Evolutionary conservation across 2,329 filamentous ascomycete species (phyloP).

Genomic region (Colletotrichum sp.): DNA sequence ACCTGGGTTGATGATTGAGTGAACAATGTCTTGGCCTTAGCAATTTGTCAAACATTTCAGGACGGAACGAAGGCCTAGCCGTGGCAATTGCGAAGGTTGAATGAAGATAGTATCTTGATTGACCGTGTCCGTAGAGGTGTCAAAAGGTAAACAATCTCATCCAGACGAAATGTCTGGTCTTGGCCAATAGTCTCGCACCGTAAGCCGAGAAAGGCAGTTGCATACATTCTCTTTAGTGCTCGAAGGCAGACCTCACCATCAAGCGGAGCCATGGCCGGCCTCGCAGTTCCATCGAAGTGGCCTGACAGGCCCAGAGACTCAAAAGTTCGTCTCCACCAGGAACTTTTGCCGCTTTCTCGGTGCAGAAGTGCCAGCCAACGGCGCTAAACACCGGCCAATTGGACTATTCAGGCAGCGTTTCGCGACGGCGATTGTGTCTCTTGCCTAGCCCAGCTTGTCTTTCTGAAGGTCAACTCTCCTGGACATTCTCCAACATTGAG

Average conservation of each 20-base stretch:
- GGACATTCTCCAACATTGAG: background rate
- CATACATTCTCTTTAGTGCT: background rate
- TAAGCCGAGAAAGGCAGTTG: background rate
- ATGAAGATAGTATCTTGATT: background rate
- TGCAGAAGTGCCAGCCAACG: slow-evolving; percentile 3
- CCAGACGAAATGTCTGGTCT: background rate
- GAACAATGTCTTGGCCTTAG: background rate
- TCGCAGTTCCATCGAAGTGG: background rate
- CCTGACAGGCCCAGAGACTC: background rate
- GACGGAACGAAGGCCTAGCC: background rate
- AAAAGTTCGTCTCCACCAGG: background rate
- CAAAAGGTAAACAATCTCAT: background rate
- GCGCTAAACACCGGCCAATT: background rate
- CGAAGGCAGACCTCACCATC: background rate
- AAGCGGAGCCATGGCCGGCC: background rate
- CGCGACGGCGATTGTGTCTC: background rate
- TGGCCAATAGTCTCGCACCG: background rate
- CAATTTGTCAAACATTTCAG: background rate
- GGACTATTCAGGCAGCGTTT: background rate
- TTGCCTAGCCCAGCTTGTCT: background rate
- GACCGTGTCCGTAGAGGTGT: background rate
- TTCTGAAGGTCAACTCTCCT: background rate
- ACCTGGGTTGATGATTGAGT: background rate
- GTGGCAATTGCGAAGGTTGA: background rate
- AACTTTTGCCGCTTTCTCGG: slow-evolving; percentile 1